Evolutionary conservation across 2,329 filamentous ascomycete genomes (phyloP).

Genomic region (Colletotrichum falcatum): DNA sequence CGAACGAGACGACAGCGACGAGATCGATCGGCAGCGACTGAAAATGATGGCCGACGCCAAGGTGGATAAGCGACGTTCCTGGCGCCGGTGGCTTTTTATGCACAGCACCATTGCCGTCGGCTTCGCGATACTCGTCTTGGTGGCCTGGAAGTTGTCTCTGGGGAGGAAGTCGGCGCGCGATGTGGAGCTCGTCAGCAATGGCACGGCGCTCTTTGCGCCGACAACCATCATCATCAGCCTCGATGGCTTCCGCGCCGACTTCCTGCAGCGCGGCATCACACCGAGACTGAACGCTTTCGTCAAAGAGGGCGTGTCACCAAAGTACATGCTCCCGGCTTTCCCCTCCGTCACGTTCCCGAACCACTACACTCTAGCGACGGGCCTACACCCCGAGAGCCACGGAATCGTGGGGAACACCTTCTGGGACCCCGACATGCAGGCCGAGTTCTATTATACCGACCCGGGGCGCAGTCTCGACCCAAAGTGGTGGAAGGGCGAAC

Average conservation of each 20-base stretch:
- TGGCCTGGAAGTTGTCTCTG: slow-evolving; percentile 70
- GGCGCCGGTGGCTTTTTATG: slow-evolving; percentile 66
- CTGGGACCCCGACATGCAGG: slow-evolving; percentile 82
- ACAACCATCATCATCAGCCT: slow-evolving; percentile 95
- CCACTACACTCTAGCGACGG: slow-evolving; percentile 93
- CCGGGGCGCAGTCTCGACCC: slow-evolving; percentile 79
- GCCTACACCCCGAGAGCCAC: slow-evolving; percentile 91
- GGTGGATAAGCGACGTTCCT: slow-evolving; percentile 62
- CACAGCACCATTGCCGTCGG: slow-evolving; percentile 63
- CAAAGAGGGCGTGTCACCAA: slow-evolving; percentile 85
- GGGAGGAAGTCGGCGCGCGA: slow-evolving; percentile 52
- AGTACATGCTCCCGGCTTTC: slow-evolving; percentile 94
- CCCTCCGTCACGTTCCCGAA: slow-evolving; percentile 97
- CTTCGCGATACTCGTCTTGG: slow-evolving; percentile 66
- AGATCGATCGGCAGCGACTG: slow-evolving; percentile 66
- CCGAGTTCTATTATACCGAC: slow-evolving; percentile 91
- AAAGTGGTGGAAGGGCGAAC: slow-evolving; percentile 96
- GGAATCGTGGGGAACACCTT: slow-evolving; percentile 95
- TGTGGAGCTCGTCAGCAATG: slow-evolving; percentile 73
- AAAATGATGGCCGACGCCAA: slow-evolving; percentile 61
- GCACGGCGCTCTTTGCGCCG: slow-evolving; percentile 87
- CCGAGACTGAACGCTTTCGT: slow-evolving; percentile 85
- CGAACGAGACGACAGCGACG: slow-evolving; percentile 70
- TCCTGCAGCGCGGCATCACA: slow-evolving; percentile 84
- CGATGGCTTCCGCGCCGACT: slow-evolving; percentile 96